Evolutionary conservation across 2,329 filamentous ascomycete genomes (phyloP).

Genomic region (Pseudogymnoascus sp.): DNA sequence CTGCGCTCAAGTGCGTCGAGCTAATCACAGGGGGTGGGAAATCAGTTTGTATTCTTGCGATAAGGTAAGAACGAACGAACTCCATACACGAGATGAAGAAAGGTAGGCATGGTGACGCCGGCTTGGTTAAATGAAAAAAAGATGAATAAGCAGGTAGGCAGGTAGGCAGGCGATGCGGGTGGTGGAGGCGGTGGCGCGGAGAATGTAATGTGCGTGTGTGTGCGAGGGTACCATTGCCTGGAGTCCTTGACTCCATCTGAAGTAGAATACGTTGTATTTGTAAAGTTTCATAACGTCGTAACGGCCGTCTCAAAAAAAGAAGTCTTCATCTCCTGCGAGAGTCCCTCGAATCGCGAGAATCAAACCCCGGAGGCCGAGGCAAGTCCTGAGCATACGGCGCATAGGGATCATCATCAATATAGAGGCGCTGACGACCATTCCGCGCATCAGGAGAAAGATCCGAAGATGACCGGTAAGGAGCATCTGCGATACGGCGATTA

Average conservation of each 20-base stretch:
- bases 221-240: background rate
- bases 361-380: background rate
- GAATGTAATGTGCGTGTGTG: background rate
- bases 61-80: slow-evolving; percentile 2
- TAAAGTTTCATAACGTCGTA: background rate
- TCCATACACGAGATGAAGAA: slow-evolving; percentile 2
- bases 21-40: background rate
- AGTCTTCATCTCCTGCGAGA: background rate
- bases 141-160: background rate
- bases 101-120: too few relatives aligned
- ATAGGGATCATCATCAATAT: slow-evolving; percentile 39
- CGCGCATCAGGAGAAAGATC: slow-evolving; percentile 25
- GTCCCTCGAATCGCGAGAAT: background rate
- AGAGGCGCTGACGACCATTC: slow-evolving; percentile 31
- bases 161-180: background rate
- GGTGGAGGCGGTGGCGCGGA: background rate
- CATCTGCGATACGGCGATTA: slow-evolving; percentile 1
- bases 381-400: background rate
- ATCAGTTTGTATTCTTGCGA: background rate
- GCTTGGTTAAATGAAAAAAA: background rate
- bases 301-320: background rate
- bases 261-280: background rate
- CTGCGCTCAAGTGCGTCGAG: background rate
- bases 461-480: slow-evolving; percentile 22
- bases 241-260: background rate